phyloP scores from a whole-genome alignment of 768 basidiomycete genomes.

The Boletus sp. region DNA sequence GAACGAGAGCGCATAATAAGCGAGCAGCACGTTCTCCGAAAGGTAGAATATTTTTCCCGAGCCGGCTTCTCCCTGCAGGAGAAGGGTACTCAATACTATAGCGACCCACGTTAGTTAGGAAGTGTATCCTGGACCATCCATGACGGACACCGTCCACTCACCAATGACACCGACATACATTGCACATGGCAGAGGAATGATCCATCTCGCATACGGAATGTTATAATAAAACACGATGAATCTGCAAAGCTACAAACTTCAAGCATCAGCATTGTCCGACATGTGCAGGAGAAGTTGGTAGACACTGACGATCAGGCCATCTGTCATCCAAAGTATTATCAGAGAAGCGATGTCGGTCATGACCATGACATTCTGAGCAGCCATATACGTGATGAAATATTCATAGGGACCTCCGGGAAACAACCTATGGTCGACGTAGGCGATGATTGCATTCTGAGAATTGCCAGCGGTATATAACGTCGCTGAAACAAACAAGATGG shows the following conservation, averaged over 20 bases:
- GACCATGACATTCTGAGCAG: conserved; percentile 20
- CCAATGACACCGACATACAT: conserved; percentile 25
- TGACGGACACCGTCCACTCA: conserved; percentile 2
- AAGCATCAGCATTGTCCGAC: background rate
- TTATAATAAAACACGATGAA: conserved; percentile 25
- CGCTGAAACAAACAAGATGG: conserved; percentile 25
- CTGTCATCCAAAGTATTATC: conserved; percentile 31
- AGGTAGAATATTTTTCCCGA: conserved; percentile 19
- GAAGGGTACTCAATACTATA: conserved; percentile 20
- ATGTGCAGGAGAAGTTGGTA: background rate
- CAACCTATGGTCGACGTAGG: conserved; percentile 29
- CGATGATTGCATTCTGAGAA: conserved; percentile 27
- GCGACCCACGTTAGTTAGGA: background rate
- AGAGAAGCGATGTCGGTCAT: conserved; percentile 22
- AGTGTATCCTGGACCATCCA: background rate
- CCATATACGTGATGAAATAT: conserved; percentile 25
- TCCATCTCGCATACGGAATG: conserved; percentile 20
- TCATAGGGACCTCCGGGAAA: conserved; percentile 26
- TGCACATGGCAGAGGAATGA: conserved; percentile 23
- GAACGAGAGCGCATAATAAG: conserved; percentile 24
- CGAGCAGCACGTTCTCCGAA: conserved; percentile 20
- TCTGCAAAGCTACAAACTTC: conserved; percentile 15
- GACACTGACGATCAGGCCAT: conserved; percentile 25
- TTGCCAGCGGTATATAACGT: conserved; percentile 29
- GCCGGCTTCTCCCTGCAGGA: conserved; percentile 17